These are phyloP conservation scores for Endoconidiophora laricicola DNA, from an alignment of 2,329 filamentous ascomycete species.

Conservation along the genomic window DNA sequence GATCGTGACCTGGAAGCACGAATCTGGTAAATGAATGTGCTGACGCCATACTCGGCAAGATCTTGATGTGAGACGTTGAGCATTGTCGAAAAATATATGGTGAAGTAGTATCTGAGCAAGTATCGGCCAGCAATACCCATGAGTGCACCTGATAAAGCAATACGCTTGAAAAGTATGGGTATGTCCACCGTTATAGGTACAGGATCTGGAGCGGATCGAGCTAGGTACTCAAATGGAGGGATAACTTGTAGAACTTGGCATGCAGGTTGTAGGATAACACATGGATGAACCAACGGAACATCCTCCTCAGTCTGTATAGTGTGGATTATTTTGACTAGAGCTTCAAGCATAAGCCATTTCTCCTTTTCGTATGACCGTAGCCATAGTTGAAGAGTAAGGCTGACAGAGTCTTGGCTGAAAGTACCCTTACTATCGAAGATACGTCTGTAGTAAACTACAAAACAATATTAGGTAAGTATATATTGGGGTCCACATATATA, in stretches of 20 bases:
- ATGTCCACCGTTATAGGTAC: neutral
- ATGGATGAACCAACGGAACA: constrained; percentile 1
- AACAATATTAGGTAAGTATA: too few species aligned
- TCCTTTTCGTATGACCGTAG: neutral
- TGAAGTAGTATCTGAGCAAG: neutral
- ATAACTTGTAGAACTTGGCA: neutral
- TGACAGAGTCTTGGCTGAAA: neutral
- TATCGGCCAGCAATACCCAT: constrained; percentile 2
- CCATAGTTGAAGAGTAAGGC: neutral
- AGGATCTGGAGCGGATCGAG: neutral
- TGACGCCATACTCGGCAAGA: neutral
- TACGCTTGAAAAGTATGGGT: constrained; percentile 2
- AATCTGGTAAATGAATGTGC: neutral
- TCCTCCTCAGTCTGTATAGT: neutral
- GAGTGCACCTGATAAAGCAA: neutral
- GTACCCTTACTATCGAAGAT: neutral
- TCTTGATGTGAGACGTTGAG: neutral
- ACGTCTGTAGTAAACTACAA: constrained; percentile 2
- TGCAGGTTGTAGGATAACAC: neutral
- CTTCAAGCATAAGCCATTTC: constrained; percentile 4
- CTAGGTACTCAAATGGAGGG: neutral
- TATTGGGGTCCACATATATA: too few species aligned
- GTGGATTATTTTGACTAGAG: constrained; percentile 1
- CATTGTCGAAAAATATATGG: neutral
- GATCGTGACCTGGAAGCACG: neutral